Evolutionary conservation across 495 filamentous ascomycete species (phyloP), one percentile per base, ranked within the genome.

Genomic region (Penicillium nucicola): DNA sequence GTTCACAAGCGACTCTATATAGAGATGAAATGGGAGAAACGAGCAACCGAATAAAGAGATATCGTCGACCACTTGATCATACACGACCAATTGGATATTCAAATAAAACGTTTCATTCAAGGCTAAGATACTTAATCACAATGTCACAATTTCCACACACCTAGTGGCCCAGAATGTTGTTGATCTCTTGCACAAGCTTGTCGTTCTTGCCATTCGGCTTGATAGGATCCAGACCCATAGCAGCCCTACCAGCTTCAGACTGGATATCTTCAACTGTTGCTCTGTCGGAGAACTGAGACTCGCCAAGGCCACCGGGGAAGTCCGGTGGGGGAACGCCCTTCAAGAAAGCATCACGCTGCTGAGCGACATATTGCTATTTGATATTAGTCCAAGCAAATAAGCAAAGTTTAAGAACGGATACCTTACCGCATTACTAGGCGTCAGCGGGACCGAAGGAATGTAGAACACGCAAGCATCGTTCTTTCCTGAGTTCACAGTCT

Each of bases 361-460:
- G 68, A 0, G 57, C 64, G 1, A 90, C 63, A 61, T 87, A 88
- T 33, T 70, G 39, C 4, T 32, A 20, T 14, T 18, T 38, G 14
- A 9, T 11, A n/a, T 48, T 17, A 48, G 45, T 48, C 25, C 31
- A 43, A 18, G 9, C 3, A 20, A 25, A 13, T 32, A 22, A 4
- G 4, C 31, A 37, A 7, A 5, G 34, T 17, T 5, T 10, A 7
- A 6, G n/a, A n/a, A 12, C n/a, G 6, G 37, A n/a, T 1, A 15
- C 18, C 45, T 40, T 39, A 48, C 55, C 2, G 78, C 79, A 64
- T 87, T 92, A 11, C 60, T 52, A 48, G 85, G 79, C 7, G 84
- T 88, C 0, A 86, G 72, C 0, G 88, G 87, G 50, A 83, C 87
- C 2, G 83, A 77, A 0, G 88, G 88, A 48, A 91, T 91, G 55